These are phyloP conservation scores for Xerocomellus intermedius DNA, from an alignment of 768 basidiomycete genomes.

Conservation along the genomic window DNA sequence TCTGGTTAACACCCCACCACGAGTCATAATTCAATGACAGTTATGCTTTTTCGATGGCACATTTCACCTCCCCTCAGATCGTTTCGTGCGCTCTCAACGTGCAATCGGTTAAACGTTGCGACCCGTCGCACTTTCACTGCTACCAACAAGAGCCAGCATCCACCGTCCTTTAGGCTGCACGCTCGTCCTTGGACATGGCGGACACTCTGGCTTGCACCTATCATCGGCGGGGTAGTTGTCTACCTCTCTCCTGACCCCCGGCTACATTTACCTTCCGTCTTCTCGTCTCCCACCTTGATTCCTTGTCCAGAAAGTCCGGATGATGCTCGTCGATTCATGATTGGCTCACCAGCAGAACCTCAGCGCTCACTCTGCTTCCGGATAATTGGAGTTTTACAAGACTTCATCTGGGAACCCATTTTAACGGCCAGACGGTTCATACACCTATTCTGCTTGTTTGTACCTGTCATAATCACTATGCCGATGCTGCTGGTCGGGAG, in stretches of 20 bases:
- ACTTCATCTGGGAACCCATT: conserved; percentile 79
- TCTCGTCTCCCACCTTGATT: conserved; percentile 50
- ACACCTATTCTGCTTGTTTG: conserved; percentile 77
- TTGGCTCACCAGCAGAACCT: conserved; percentile 70
- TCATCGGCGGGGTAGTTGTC: conserved; percentile 53
- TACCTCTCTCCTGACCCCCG: conserved; percentile 45
- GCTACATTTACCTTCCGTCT: conserved; percentile 45
- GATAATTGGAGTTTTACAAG: conserved; percentile 48
- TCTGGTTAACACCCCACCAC: too few species aligned
- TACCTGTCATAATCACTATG: conserved; percentile 78
- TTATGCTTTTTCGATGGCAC: conserved; percentile 24
- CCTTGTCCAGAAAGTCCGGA: conserved; percentile 35
- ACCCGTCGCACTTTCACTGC: conserved; percentile 28
- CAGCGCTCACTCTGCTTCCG: conserved; percentile 45
- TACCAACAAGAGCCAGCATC: conserved; percentile 1
- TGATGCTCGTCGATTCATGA: conserved; percentile 32
- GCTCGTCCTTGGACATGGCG: conserved; percentile 30
- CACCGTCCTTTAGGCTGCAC: conserved; percentile 18
- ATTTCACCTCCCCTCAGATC: conserved; percentile 26
- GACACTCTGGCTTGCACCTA: conserved; percentile 52
- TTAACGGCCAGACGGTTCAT: conserved; percentile 81
- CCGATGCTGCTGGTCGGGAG: conserved; percentile 80
- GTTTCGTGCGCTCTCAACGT: conserved; percentile 15
- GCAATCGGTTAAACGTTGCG: not conserved
- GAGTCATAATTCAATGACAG: conserved; percentile 20